Evolutionary conservation across 2,329 filamentous ascomycete species (phyloP), one percentile per base, ranked within the genome.

Genomic region (Aspergillus persii): DNA sequence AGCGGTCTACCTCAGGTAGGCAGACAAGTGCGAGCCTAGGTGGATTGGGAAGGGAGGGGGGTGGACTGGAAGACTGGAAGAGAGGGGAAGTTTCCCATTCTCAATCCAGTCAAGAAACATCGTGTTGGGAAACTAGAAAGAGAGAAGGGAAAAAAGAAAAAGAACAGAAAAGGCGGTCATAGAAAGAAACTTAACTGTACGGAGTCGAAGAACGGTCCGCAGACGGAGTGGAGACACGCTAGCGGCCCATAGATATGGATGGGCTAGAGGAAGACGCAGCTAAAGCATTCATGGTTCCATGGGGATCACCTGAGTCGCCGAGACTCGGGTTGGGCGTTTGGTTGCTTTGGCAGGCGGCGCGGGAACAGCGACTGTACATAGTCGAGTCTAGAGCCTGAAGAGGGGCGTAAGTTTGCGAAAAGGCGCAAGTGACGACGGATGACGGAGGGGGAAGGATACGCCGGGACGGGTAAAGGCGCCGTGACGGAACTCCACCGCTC

Each of bases 231-330:
- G 65, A 57, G 62, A 61, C 62, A 56, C 69, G 67, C 68, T 71
- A 70, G 63, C 63, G 69, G 72, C 72, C 72, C 72, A 69, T 74
- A 66, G 71, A 70, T 68, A 69, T 74, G 71, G 72, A 73, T 63
- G 68, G 69, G 70, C 36, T 41, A 41, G 71, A 66, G 63, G 61
- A 63, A 66, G 64, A 66, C 64, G 65, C 66, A 64, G 61, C 66
- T 68, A 66, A 66, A 61, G 60, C 54, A 60, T 59, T 59, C 56
- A 61, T 66, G 66, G 66, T 67, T 68, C 66, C 62, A 68, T 63
- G 63, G 60, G 57, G 66, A 70, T 73, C 70, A 73, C 69, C 69
- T 73, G 71, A 70, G 66, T 64, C 64, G 62, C 54, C 29, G 59
- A 59, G 63, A 59, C 60, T 63, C 61, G 59, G 63, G 63, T 63